Conservation (phyloP, 1,284 basidiomycete genomes). For the Neonothopanus nambi region DNA sequence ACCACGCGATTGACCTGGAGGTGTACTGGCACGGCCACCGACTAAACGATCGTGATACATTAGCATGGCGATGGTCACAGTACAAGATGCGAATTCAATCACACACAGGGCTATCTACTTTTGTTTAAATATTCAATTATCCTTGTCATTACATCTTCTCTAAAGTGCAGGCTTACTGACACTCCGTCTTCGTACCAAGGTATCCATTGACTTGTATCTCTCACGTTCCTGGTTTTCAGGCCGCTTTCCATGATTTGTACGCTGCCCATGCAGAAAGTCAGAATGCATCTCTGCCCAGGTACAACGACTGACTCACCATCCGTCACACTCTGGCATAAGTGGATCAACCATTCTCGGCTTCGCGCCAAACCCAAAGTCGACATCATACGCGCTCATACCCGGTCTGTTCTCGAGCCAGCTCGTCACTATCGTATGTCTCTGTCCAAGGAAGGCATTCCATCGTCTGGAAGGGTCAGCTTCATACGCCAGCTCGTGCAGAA, state of each 20-base stretch:
- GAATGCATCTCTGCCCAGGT: neutral
- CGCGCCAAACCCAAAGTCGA: conserved; percentile 36
- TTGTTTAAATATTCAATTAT: too few species aligned
- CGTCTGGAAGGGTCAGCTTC: conserved; percentile 31
- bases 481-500: conserved; percentile 40
- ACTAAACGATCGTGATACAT: too few species aligned
- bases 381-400: conserved; percentile 31
- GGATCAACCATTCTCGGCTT: conserved; percentile 33
- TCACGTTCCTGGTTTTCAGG: neutral
- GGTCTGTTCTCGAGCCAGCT: conserved; percentile 36
- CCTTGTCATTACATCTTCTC: conserved; percentile 29
- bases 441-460: conserved; percentile 42
- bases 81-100: too few species aligned
- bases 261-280: neutral
- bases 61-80: too few species aligned
- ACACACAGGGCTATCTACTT: too few species aligned
- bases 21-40: too few species aligned
- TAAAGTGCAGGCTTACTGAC: conserved; percentile 28
- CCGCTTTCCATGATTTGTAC: conserved; percentile 39
- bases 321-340: conserved; percentile 39
- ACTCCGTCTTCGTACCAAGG: conserved; percentile 30
- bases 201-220: neutral
- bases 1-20: too few species aligned
- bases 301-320: conserved; percentile 22
- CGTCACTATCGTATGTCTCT: conserved; percentile 36